Conservation (phyloP, 495 filamentous ascomycete genomes). For the Filosporella fistucella region DNA sequence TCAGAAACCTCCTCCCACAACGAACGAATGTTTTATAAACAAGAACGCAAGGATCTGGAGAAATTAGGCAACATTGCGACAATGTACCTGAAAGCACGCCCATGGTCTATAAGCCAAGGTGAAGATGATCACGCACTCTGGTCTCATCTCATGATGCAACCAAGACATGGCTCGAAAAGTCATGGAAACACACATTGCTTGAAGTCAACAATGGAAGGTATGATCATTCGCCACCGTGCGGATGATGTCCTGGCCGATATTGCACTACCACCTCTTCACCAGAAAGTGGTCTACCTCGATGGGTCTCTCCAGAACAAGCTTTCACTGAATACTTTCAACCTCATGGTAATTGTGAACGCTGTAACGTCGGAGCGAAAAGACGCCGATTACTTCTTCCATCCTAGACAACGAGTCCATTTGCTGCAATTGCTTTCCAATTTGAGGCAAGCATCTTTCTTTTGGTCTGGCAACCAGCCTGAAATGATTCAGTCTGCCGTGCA, state of each 20-base stretch:
- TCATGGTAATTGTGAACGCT: constrained; percentile 76
- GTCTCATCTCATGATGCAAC: constrained; percentile 69
- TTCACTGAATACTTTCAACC: constrained; percentile 78
- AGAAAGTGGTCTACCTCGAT: constrained; percentile 68
- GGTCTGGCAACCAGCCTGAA: constrained; percentile 64
- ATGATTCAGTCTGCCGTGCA: constrained; percentile 60
- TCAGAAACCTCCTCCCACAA: background rate
- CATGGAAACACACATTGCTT: constrained; percentile 58
- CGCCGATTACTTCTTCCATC: constrained; percentile 84
- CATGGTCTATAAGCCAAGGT: constrained; percentile 60
- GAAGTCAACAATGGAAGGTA: constrained; percentile 61
- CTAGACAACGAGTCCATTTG: constrained; percentile 59
- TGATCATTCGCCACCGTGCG: constrained; percentile 76
- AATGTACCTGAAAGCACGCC: constrained; percentile 68
- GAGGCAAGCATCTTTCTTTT: constrained; percentile 85
- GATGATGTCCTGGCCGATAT: constrained; percentile 64
- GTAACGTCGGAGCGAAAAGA: constrained; percentile 84
- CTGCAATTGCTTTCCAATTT: constrained; percentile 70
- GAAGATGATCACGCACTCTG: constrained; percentile 50
- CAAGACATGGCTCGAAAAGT: constrained; percentile 44
- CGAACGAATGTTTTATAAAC: constrained; percentile 27
- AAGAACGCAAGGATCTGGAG: constrained; percentile 69
- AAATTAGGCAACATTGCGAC: constrained; percentile 65
- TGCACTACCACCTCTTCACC: constrained; percentile 59
- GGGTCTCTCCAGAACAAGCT: constrained; percentile 81